A percentile compares a stretch with the other conserved stretches of the same genome.
Conservation (phyloP, 768 basidiomycete genomes). For the Gelatoporia subvermispora region DNA sequence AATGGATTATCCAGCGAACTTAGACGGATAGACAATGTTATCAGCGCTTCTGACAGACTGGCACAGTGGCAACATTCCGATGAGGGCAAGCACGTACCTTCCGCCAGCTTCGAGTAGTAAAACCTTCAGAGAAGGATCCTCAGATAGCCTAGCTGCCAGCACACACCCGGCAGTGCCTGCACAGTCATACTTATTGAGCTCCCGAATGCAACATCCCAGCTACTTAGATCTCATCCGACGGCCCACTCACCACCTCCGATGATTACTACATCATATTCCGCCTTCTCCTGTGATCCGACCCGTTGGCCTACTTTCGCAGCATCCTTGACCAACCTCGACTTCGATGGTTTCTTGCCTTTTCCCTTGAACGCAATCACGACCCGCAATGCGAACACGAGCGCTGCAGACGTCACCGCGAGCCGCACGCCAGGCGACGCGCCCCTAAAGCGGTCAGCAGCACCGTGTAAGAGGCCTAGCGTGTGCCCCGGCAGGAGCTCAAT, state of each 20-base stretch:
- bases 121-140: slow-evolving; percentile 49
- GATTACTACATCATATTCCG: slow-evolving; percentile 33
- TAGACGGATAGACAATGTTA: background rate
- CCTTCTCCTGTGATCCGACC: slow-evolving; percentile 6
- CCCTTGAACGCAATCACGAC: too few relatives aligned
- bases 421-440: too few relatives aligned
- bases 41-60: too few relatives aligned
- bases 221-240: too few relatives aligned
- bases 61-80: background rate
- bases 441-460: too few relatives aligned
- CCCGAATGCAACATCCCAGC: too few relatives aligned
- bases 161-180: slow-evolving; percentile 60
- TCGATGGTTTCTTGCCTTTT: too few relatives aligned
- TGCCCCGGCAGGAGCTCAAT: too few relatives aligned
- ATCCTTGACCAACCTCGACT: slow-evolving; percentile 3
- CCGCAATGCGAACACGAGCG: too few relatives aligned
- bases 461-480: too few relatives aligned
- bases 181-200: slow-evolving; percentile 1
- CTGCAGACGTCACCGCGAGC: too few relatives aligned
- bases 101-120: slow-evolving; percentile 56
- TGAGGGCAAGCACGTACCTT: slow-evolving; percentile 40
- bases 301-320: slow-evolving; percentile 6
- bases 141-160: slow-evolving; percentile 52
- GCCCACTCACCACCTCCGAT: slow-evolving; percentile 31
- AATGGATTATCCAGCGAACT: slow-evolving; percentile 10